These are phyloP conservation scores for Cerrena zonata DNA, from an alignment of 1,284 basidiomycete genomes.

Conservation along the genomic window DNA sequence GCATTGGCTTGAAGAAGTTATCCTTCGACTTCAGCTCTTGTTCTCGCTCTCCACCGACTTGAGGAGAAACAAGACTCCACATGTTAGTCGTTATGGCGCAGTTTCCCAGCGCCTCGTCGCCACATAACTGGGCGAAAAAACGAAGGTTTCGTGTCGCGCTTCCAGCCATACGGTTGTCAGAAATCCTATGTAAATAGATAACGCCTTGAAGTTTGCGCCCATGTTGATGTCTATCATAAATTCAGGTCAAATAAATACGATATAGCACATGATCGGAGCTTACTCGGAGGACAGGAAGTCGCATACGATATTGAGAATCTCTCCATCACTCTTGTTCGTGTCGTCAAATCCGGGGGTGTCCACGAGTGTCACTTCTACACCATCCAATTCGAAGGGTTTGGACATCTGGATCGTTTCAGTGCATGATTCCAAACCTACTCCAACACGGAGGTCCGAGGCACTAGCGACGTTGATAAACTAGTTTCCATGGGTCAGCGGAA, in stretches of 20 bases:
- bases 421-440: constrained; percentile 31
- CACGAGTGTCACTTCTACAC: constrained; percentile 27
- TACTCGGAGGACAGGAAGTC: constrained; percentile 26
- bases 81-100: constrained; percentile 45
- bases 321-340: constrained; percentile 30
- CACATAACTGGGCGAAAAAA: constrained; percentile 9
- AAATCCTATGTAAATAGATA: constrained; percentile 51
- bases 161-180: constrained; percentile 45
- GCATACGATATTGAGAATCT: constrained; percentile 33
- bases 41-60: constrained; percentile 13
- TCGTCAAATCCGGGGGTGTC: constrained; percentile 38
- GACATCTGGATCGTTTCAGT: constrained; percentile 32
- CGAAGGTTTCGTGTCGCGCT: constrained; percentile 21
- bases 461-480: constrained; percentile 35
- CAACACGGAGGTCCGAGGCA: constrained; percentile 27
- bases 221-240: constrained; percentile 32
- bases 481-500: neutral
- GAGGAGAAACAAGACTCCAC: constrained; percentile 32
- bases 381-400: constrained; percentile 23
- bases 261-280: too few species aligned
- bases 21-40: constrained; percentile 15
- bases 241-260: too few species aligned
- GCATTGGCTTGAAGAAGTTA: constrained; percentile 17
- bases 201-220: constrained; percentile 42
- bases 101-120: constrained; percentile 4